Evolutionary conservation across 768 basidiomycete genomes (phyloP), one percentile per base, ranked within the genome.

Genomic region (Hygrophoropsis aurantiaca): DNA sequence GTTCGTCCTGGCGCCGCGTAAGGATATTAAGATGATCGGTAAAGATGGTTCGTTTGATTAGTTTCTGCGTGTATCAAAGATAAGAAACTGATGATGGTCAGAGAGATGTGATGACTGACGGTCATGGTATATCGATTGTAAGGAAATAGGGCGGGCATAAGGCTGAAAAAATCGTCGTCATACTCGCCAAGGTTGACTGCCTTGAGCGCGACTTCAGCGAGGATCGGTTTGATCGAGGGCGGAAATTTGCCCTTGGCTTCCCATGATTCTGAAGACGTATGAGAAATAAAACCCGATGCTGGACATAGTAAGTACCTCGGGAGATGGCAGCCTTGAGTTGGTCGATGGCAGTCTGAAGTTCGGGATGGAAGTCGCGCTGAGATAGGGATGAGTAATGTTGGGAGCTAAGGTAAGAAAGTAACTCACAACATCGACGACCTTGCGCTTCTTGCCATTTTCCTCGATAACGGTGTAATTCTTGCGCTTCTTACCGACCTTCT

Each of bases 71-170:
- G n/a, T 39, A 11, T 16, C 6, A 21, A 15, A 25, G 0, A 44
- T 65, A 27, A 65, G 52, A 15, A 0, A 11, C n/a, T n/a, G n/a
- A n/a, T 4, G 15, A 42, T 8, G 18, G 25, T 3, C 13, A 18
- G 13, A 21, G 30, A 42, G 0, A 25, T 40, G 34, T 16, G 36
- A 32, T 23, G 15, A 74, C 85, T 42, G 45, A 89, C 86, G 42
- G 79, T 87, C 85, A 97, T 93, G 0, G 91, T 95, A 63, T 90
- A 99, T 54, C 86, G 84, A 70, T 99, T 99, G 61, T 97, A 98
- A 0, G 93, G 92, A 58, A 98, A 93, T 32, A 95, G 64, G 19
- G 69, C 74, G 0, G 94, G 91, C 82, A 97, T 87, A 16, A 87
- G 73, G 57, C 82, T 85, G 70, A 95, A 97, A 65, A 95, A 95